phyloP scores from a whole-genome alignment of 2,329 filamentous ascomycete species.

The Penicillium sp. region DNA sequence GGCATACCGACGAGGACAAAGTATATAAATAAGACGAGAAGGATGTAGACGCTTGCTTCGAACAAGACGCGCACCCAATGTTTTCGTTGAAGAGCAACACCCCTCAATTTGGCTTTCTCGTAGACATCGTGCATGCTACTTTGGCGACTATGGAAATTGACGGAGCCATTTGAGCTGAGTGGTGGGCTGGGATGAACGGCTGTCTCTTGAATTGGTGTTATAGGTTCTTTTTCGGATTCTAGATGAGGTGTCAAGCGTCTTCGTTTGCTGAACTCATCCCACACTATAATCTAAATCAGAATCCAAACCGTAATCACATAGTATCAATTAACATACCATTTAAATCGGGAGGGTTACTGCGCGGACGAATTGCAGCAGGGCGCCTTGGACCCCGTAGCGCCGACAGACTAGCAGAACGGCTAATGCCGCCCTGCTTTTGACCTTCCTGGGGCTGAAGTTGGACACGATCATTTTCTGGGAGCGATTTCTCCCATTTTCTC shows the following conservation, averaged over 20 bases:
- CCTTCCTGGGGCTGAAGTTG: background rate
- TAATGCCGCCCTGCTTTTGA: conserved; percentile 7
- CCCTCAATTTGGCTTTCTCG: conserved; percentile 22
- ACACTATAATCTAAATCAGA: background rate
- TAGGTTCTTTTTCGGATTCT: conserved; percentile 12
- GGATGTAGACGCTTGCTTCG: conserved; percentile 40
- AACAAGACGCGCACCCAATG: conserved; percentile 40
- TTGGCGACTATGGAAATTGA: conserved; percentile 4
- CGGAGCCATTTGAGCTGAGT: conserved; percentile 3
- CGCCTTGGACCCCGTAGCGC: conserved; percentile 10
- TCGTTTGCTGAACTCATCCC: conserved; percentile 3
- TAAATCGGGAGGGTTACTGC: conserved; percentile 5
- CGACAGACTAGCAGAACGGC: conserved; percentile 1
- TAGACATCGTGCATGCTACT: conserved; percentile 19
- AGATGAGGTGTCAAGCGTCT: background rate
- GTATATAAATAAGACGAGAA: conserved; percentile 44
- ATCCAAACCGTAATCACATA: background rate
- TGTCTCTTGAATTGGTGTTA: conserved; percentile 15
- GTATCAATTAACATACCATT: background rate
- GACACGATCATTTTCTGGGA: conserved; percentile 17
- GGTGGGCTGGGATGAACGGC: conserved; percentile 6
- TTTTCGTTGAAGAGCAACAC: conserved; percentile 27
- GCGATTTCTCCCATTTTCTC: conserved; percentile 19
- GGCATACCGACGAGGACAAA: conserved; percentile 50
- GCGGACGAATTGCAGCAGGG: conserved; percentile 6